Conservation (phyloP, 345 rosid genomes). For the Aurinia saxatilis region DNA sequence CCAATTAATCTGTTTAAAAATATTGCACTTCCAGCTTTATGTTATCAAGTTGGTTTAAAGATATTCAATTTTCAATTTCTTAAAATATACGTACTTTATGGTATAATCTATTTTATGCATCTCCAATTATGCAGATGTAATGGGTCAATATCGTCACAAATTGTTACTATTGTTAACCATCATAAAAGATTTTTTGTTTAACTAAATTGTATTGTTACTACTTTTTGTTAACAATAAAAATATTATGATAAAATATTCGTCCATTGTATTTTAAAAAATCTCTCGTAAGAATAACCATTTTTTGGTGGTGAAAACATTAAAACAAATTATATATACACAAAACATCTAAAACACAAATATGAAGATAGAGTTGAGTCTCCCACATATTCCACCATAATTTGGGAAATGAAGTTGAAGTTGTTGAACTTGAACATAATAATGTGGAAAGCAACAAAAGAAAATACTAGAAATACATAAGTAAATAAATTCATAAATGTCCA, state of each 20-base stretch:
- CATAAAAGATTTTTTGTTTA: no score
- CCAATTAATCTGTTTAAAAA: not conserved
- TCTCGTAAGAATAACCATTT: no score
- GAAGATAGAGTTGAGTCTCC: no score
- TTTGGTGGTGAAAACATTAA: no score
- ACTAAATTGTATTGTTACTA: no score
- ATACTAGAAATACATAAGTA: not conserved
- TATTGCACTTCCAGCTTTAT: slow-evolving; percentile 3
- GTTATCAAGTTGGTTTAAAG: not conserved
- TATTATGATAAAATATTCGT: no score
- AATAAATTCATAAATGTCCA: slow-evolving; percentile 12
- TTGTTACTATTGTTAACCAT: no score
- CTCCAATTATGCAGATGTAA: no score
- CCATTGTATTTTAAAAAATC: no score
- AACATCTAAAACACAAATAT: not conserved
- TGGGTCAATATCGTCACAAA: no score
- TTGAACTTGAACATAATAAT: not conserved
- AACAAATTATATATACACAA: not conserved
- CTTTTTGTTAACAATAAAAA: no score
- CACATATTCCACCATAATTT: not conserved
- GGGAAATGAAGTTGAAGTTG: not conserved
- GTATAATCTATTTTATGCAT: not conserved
- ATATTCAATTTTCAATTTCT: not conserved
- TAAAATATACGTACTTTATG: not conserved
- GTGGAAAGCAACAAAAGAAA: not conserved